Evolutionary conservation across 2,329 filamentous ascomycete genomes (phyloP).

Genomic region (Phaeosphaeriaceae sp.): DNA sequence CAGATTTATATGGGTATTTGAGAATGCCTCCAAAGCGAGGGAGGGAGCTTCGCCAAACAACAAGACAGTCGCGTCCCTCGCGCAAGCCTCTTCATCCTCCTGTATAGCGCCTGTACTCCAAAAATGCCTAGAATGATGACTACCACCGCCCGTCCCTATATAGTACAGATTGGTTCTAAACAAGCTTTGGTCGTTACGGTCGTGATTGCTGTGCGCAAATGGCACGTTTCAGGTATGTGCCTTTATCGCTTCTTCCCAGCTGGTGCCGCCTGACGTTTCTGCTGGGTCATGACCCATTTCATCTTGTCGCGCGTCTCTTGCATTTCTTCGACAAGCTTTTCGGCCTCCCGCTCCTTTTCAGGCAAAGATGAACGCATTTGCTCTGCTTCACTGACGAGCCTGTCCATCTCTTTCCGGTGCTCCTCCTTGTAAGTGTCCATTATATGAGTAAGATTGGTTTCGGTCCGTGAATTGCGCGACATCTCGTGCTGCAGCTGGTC

Average conservation of each 20-base stretch:
- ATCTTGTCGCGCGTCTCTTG: conserved; percentile 70
- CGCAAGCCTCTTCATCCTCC: not conserved
- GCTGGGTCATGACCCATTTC: conserved; percentile 68
- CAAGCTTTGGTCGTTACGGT: conserved; percentile 29
- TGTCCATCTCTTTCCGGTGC: conserved; percentile 67
- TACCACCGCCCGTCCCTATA: conserved; percentile 24
- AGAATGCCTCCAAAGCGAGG: not conserved
- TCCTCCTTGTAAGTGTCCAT: conserved; percentile 71
- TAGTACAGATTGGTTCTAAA: conserved; percentile 28
- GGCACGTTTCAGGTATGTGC: not conserved
- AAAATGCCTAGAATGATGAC: conserved; percentile 10
- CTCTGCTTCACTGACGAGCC: conserved; percentile 65
- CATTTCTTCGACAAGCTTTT: conserved; percentile 64
- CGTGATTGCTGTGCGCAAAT: conserved; percentile 4
- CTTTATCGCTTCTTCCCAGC: conserved; percentile 4
- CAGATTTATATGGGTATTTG: conserved; percentile 4
- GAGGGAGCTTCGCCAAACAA: not conserved
- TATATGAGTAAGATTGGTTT: conserved; percentile 65
- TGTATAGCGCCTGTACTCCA: not conserved
- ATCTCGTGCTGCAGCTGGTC: conserved; percentile 77
- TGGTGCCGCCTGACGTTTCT: conserved; percentile 27
- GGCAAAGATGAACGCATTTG: conserved; percentile 63
- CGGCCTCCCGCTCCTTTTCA: conserved; percentile 67
- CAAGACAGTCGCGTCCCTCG: not conserved
- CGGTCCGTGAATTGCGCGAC: conserved; percentile 65